Evolutionary conservation across 805 yeast genomes (phyloP).

Genomic region (Kuraishia cidri): DNA sequence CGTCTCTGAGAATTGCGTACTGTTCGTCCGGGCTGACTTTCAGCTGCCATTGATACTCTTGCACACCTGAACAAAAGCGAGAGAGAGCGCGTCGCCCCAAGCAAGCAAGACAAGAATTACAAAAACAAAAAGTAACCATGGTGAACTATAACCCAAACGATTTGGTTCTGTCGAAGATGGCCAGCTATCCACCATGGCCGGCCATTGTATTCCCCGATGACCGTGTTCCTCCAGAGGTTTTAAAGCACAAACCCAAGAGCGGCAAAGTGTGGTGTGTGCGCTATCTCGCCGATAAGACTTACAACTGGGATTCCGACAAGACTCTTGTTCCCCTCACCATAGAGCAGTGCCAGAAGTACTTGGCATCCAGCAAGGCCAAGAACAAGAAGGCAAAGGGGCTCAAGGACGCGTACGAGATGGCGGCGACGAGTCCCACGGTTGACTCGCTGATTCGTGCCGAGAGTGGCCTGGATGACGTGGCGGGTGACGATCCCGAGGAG

Average conservation of each 20-base stretch:
- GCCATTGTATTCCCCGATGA: constrained; percentile 28
- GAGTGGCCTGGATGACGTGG: constrained; percentile 2
- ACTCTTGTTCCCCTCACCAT: constrained; percentile 4
- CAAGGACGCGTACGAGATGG: constrained; percentile 6
- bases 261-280: constrained; percentile 1
- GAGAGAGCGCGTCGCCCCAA: no score
- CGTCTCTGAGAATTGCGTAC: no score
- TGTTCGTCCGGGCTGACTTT: no score
- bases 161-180: constrained; percentile 34
- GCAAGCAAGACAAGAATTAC: no score
- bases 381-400: constrained; percentile 6
- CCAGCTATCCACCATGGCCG: constrained; percentile 40
- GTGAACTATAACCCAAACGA: constrained; percentile 16
- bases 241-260: constrained; percentile 21
- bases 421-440: constrained; percentile 3
- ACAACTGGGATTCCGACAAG: constrained; percentile 31
- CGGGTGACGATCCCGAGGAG: constrained; percentile 1
- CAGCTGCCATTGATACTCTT: no score
- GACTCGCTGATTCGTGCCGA: no score
- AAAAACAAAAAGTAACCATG: no score
- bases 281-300: constrained; percentile 24
- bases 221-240: constrained; percentile 18
- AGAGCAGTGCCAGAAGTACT: constrained; percentile 3
- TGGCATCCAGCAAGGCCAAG: background rate
- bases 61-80: no score